These are phyloP conservation scores for Hebeloma cylindrosporum DNA, from an alignment of 768 basidiomycete species.

Conservation along the genomic window DNA sequence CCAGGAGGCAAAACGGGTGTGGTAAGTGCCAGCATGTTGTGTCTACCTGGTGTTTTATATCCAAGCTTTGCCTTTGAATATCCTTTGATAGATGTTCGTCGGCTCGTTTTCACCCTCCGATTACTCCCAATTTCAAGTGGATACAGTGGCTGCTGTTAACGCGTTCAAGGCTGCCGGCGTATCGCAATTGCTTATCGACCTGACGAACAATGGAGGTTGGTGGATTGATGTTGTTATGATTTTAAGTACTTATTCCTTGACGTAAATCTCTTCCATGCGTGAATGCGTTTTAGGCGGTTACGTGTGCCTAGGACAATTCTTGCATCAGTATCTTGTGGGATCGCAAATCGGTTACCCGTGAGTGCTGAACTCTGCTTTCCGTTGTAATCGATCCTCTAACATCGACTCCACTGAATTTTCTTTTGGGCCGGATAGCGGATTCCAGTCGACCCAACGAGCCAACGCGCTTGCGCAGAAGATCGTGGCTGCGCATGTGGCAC, in stretches of 20 bases:
- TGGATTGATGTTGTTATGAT: too few species aligned
- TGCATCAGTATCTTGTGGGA: slow-evolving; percentile 57
- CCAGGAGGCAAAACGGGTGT: slow-evolving; percentile 60
- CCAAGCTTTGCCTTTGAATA: neutral
- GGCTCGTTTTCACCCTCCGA: slow-evolving; percentile 53
- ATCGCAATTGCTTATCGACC: slow-evolving; percentile 52
- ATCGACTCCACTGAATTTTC: neutral
- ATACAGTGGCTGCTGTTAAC: slow-evolving; percentile 44
- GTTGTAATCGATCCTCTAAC: neutral
- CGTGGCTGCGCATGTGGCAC: slow-evolving; percentile 48
- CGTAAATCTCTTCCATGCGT: neutral
- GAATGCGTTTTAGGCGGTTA: slow-evolving; percentile 46
- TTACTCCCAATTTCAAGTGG: slow-evolving; percentile 51
- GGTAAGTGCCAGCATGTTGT: slow-evolving; percentile 33
- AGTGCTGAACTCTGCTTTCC: slow-evolving; percentile 19
- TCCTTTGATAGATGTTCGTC: slow-evolving; percentile 49
- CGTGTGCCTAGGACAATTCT: slow-evolving; percentile 60
- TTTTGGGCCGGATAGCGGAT: slow-evolving; percentile 50
- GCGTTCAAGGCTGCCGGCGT: slow-evolving; percentile 50
- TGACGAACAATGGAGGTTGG: slow-evolving; percentile 64
- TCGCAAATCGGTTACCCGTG: slow-evolving; percentile 50
- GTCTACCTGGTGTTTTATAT: neutral
- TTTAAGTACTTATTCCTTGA: neutral
- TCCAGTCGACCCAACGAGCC: slow-evolving; percentile 52
- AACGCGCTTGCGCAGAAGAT: slow-evolving; percentile 62